Conservation (phyloP, 1,139 yeast genomes). For the Komagataea norvegica region DNA sequence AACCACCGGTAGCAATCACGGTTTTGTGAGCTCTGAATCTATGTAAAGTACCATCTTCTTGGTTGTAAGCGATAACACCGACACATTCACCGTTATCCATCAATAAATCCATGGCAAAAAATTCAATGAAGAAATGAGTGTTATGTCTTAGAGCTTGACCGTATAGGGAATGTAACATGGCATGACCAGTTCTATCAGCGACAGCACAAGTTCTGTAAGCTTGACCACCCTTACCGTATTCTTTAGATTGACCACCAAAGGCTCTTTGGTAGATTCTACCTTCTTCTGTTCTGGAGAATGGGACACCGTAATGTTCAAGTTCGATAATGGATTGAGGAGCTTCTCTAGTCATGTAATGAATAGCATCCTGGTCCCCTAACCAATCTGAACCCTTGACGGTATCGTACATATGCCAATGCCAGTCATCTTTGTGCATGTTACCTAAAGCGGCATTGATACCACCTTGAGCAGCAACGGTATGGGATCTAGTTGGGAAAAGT, state of each 20-base stretch:
- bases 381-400: slow-evolving; percentile 99
- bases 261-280: slow-evolving; percentile 99
- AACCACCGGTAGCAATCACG: slow-evolving; percentile 97
- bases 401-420: slow-evolving; percentile 99
- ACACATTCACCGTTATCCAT: slow-evolving; percentile 96
- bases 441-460: slow-evolving; percentile 97
- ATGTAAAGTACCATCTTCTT: slow-evolving; percentile 98
- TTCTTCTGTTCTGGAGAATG: slow-evolving; percentile 94
- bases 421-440: slow-evolving; percentile 96
- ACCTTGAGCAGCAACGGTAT: slow-evolving; percentile 99
- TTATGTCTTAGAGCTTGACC: slow-evolving; percentile 97
- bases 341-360: slow-evolving; percentile 98
- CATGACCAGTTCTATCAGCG: slow-evolving; percentile 99
- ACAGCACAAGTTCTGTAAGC: slow-evolving; percentile 99
- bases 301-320: slow-evolving; percentile 97
- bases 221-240: slow-evolving; percentile 97
- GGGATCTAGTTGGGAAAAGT: slow-evolving; percentile 97
- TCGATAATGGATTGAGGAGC: slow-evolving; percentile 96
- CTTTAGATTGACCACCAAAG: slow-evolving; percentile 96
- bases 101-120: slow-evolving; percentile 89
- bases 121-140: slow-evolving; percentile 97
- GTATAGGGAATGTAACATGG: slow-evolving; percentile 89
- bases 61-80: slow-evolving; percentile 96
- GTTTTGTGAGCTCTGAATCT: slow-evolving; percentile 97
- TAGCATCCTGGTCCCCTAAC: slow-evolving; percentile 99